A percentile compares a stretch with the other conserved stretches of the same genome.
phyloP scores from a whole-genome alignment of 1,139 yeast species.

The Debaryomyces sp. region DNA sequence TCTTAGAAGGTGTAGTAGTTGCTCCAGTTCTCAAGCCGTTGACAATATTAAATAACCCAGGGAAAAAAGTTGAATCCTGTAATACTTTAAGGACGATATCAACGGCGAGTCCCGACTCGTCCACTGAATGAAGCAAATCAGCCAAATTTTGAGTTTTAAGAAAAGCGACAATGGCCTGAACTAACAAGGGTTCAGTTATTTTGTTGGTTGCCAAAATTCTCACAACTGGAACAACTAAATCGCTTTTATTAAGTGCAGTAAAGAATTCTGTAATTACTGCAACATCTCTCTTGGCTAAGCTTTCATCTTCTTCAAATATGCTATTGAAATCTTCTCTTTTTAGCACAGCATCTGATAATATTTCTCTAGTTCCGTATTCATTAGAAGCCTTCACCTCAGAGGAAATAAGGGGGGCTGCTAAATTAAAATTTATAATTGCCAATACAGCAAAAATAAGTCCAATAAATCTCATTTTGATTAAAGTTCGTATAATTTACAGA shows the following conservation, averaged over 20 bases:
- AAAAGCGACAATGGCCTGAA: conserved; percentile 25
- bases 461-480: background rate
- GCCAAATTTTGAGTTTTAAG: conserved; percentile 25
- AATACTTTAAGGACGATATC: conserved; percentile 22
- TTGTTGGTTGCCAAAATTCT: conserved; percentile 25
- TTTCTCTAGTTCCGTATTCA: background rate
- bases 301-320: background rate
- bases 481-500: background rate
- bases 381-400: background rate
- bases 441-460: background rate
- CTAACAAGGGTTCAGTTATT: conserved; percentile 25
- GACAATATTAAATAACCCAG: conserved; percentile 14
- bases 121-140: conserved; percentile 24
- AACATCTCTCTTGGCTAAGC: conserved; percentile 24
- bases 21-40: conserved; percentile 21
- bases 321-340: background rate
- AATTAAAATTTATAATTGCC: background rate
- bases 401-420: background rate
- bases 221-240: conserved; percentile 26
- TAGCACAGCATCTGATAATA: background rate
- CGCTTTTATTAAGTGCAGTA: conserved; percentile 29
- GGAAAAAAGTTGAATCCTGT: conserved; percentile 8
- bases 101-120: conserved; percentile 30
- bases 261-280: conserved; percentile 29
- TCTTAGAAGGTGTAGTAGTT: conserved; percentile 16